Conservation (phyloP, 257 asterid genomes). For the Plantago ovata region DNA sequence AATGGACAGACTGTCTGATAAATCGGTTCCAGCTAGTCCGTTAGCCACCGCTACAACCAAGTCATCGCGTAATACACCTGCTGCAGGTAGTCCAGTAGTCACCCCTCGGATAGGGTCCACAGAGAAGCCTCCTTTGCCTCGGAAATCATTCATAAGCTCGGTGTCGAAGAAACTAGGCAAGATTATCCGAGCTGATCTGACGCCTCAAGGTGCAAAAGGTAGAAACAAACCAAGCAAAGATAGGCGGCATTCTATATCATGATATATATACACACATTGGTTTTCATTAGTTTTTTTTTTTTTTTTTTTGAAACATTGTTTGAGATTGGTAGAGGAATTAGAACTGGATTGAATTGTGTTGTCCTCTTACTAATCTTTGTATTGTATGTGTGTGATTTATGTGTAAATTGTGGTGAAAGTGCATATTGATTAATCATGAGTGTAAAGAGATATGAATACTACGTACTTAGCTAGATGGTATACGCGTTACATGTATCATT, state of each 20-base stretch:
- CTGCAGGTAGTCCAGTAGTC: conserved; percentile 27
- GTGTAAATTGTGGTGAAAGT: background rate
- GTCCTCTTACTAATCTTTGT: background rate
- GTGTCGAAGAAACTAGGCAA: conserved; percentile 39
- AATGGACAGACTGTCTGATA: conserved; percentile 31
- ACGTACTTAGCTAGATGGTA: too few species aligned
- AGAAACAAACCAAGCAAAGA: conserved; percentile 36
- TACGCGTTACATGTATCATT: too few species aligned
- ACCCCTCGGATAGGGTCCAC: conserved; percentile 27
- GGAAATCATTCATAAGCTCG: conserved; percentile 45
- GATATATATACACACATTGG: conserved; percentile 13
- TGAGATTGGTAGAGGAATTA: background rate
- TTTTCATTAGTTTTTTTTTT: background rate
- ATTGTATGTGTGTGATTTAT: background rate
- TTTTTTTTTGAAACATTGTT: too few species aligned
- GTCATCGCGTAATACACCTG: background rate
- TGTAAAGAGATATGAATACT: background rate
- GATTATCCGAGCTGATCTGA: conserved; percentile 34
- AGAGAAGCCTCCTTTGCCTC: conserved; percentile 43
- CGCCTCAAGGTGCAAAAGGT: conserved; percentile 25
- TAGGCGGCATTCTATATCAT: conserved; percentile 54
- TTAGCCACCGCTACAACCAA: conserved; percentile 18
- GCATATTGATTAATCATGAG: background rate
- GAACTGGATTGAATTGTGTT: background rate
- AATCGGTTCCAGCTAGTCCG: conserved; percentile 26